Evolutionary conservation across 345 rosid species (phyloP), one percentile per base, ranked within the genome.

Genomic region (Eucalyptus tenuipes): DNA sequence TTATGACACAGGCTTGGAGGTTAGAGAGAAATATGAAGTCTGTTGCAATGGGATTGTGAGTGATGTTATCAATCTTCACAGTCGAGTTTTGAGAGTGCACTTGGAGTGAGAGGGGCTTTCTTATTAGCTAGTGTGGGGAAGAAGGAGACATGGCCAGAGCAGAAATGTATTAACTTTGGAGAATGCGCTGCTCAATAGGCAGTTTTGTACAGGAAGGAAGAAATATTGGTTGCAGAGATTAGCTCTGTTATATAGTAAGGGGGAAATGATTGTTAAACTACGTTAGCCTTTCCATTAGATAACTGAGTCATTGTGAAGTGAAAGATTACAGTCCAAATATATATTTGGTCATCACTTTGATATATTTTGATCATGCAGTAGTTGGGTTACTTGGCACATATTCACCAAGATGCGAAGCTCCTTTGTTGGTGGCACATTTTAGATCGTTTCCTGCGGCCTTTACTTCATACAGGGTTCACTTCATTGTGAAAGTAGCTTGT

Each of bases 1-100:
- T 8, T 7, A 31, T 1, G 13, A 33, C 0, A 2, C 0, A 61
- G 33, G 7, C 33, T 18, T 12, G 13, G 81, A 71, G 44, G 7
- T 18, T 71, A 18, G 81, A 33, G 25, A 18, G 44, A 31, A 18
- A 71, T 71, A 17, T 33, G 4, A 3, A 33, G 81, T 10, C 44
- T 31, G 81, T 68, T 33, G 7, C 42, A 71, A 71, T 33, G 44
- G 44, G 44, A 4, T 2, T 4, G 24, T 16, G 24, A 57, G 66
- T 57, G n/a, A 57, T 27, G 66, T 25, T 24, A 25, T 57, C 66
- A 25, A 11, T 57, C 66, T 25, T 10, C 7, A 0, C 66, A 25
- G 66, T 11, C 14, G 1, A 29, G 12, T 66, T 66, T 31, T 66
- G 12, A 31, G 40, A 16, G 79, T 66, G 79, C 79, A 66, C 79